A percentile compares a stretch with the other conserved stretches of the same genome.
Evolutionary conservation across 345 rosid genomes (phyloP).

Genomic region (Psidium friedrichsthalianum): DNA sequence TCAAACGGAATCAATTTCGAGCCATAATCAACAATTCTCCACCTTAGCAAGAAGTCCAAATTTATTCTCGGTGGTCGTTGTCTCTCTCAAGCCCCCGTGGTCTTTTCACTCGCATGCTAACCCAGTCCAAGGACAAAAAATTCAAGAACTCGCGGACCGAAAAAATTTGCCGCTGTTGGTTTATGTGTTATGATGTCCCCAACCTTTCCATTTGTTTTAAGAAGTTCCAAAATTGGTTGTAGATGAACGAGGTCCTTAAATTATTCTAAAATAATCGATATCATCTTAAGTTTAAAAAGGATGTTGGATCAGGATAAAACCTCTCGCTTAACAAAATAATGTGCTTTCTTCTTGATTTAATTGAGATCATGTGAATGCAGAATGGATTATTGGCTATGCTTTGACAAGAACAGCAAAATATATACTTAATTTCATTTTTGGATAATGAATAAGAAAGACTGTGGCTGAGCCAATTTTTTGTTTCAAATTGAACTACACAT

Average conservation of each 20-base stretch:
- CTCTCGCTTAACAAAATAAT: too few species aligned
- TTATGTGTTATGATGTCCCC: too few species aligned
- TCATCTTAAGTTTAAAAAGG: background rate
- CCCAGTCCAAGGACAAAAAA: too few species aligned
- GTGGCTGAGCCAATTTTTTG: too few species aligned
- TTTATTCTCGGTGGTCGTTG: too few species aligned
- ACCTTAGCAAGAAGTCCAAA: background rate
- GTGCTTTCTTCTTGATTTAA: background rate
- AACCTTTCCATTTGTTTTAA: background rate
- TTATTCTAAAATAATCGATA: too few species aligned
- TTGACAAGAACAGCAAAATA: background rate
- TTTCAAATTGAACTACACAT: too few species aligned
- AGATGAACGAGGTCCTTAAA: background rate
- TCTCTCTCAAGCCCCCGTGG: background rate
- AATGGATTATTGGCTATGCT: background rate
- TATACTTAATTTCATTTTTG: too few species aligned
- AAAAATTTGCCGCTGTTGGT: too few species aligned
- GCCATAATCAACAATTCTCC: background rate
- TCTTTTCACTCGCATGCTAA: too few species aligned
- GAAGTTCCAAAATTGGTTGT: background rate
- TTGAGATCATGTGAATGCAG: background rate
- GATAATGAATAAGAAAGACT: too few species aligned
- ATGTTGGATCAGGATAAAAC: background rate
- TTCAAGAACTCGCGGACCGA: too few species aligned
- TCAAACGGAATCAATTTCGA: background rate